phyloP scores from a whole-genome alignment of 1,284 basidiomycete species.

The Malassezia nana region DNA sequence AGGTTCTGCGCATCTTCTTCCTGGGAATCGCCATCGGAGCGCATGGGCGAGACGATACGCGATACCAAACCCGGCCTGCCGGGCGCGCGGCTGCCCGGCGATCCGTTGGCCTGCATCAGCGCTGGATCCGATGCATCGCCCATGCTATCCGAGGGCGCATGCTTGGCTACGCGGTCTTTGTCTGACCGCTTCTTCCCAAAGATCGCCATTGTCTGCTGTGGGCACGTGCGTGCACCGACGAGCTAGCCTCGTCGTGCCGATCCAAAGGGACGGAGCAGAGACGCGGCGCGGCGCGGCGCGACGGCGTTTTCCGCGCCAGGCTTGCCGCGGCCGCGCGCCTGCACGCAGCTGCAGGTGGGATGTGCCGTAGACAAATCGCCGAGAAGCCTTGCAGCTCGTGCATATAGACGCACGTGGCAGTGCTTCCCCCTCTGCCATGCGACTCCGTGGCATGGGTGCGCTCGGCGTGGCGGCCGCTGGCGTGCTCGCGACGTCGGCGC shows the following conservation, averaged over 20 bases:
- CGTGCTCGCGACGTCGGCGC: background rate
- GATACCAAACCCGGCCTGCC: slow-evolving; percentile 11
- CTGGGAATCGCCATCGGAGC: background rate
- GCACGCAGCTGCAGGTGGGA: background rate
- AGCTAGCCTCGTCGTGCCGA: background rate
- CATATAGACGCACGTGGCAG: background rate
- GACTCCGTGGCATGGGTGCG: background rate
- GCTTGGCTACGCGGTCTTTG: slow-evolving; percentile 11
- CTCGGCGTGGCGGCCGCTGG: background rate
- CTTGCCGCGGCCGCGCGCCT: background rate
- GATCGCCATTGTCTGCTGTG: slow-evolving; percentile 10
- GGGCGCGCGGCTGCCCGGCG: background rate
- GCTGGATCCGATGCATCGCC: background rate
- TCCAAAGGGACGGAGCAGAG: background rate
- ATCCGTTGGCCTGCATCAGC: background rate
- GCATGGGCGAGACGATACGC: slow-evolving; percentile 13
- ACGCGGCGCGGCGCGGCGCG: background rate
- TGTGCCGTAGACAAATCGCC: background rate
- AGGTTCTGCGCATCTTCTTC: background rate
- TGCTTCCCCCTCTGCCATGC: background rate
- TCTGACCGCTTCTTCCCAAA: slow-evolving; percentile 20
- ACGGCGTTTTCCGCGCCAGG: background rate
- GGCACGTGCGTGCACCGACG: background rate
- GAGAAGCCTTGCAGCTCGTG: slow-evolving; percentile 3
- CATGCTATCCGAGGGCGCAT: background rate